A percentile compares a stretch with the other conserved stretches of the same genome.
Conservation (phyloP, 2,329 filamentous ascomycete species). For the Mollisiaceae sp. region DNA sequence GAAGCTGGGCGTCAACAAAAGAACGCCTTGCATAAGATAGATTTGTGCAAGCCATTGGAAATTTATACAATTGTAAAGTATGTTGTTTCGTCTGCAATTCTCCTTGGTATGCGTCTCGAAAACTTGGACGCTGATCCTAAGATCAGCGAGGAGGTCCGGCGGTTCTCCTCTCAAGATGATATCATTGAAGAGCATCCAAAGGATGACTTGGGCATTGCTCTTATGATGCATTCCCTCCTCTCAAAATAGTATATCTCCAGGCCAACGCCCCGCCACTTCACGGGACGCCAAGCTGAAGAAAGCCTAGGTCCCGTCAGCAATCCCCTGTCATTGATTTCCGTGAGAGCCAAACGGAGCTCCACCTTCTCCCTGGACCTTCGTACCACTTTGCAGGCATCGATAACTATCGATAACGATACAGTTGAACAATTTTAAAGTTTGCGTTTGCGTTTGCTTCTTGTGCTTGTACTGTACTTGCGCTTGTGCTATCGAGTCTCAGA, state of each 20-base stretch:
- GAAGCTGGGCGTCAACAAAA: conserved; percentile 3
- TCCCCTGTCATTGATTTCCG: neutral
- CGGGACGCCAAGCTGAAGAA: neutral
- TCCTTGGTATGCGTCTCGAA: neutral
- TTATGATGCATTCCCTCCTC: neutral
- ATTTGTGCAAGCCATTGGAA: neutral
- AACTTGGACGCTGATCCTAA: neutral
- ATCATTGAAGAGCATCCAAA: neutral
- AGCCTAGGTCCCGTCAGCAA: neutral
- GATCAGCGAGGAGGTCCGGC: neutral
- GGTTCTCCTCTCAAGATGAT: conserved; percentile 1
- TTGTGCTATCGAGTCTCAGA: neutral
- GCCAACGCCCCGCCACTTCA: neutral
- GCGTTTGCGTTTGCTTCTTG: neutral
- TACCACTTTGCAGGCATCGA: too few relatives aligned
- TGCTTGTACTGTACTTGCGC: neutral
- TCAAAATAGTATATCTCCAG: conserved; percentile 3
- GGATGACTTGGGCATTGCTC: neutral
- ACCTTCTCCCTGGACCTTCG: neutral
- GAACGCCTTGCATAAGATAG: neutral
- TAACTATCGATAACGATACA: neutral
- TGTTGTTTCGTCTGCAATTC: neutral
- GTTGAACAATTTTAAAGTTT: neutral
- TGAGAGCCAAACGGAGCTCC: neutral
- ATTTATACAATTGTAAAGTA: neutral